A percentile compares a stretch with the other conserved stretches of the same genome.
phyloP scores from a whole-genome alignment of 2,329 filamentous ascomycete genomes.

The Cercospora sp. region DNA sequence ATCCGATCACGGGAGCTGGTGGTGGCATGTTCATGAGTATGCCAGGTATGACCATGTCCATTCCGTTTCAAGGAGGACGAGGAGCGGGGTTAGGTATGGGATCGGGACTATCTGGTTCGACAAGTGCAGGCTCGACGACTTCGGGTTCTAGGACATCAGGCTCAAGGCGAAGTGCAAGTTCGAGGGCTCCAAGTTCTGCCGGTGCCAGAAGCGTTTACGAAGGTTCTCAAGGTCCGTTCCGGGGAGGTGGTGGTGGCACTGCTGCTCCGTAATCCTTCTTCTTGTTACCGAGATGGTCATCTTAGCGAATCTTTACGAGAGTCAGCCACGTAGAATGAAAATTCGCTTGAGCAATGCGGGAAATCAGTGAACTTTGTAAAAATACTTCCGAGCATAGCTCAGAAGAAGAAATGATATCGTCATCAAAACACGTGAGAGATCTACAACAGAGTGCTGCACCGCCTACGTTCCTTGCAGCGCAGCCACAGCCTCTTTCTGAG shows the following conservation, averaged over 20 bases:
- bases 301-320: neutral
- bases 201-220: neutral
- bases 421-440: neutral
- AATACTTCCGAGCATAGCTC: neutral
- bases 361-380: neutral
- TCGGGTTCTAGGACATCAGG: neutral
- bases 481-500: slow-evolving; percentile 52
- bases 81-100: neutral
- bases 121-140: neutral
- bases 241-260: neutral
- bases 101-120: neutral
- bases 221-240: neutral
- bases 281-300: neutral
- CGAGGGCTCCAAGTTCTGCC: neutral
- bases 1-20: neutral
- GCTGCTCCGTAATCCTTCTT: neutral
- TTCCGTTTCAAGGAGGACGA: neutral
- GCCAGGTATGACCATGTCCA: neutral
- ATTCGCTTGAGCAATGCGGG: neutral
- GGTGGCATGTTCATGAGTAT: neutral
- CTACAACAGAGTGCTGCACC: neutral
- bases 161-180: neutral
- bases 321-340: neutral
- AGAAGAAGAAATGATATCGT: neutral
- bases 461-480: slow-evolving; percentile 23